These are phyloP conservation scores for Mayamaea pseudoterrestris DNA, from an alignment of 108 stramenopile genomes.

Conservation along the genomic window DNA sequence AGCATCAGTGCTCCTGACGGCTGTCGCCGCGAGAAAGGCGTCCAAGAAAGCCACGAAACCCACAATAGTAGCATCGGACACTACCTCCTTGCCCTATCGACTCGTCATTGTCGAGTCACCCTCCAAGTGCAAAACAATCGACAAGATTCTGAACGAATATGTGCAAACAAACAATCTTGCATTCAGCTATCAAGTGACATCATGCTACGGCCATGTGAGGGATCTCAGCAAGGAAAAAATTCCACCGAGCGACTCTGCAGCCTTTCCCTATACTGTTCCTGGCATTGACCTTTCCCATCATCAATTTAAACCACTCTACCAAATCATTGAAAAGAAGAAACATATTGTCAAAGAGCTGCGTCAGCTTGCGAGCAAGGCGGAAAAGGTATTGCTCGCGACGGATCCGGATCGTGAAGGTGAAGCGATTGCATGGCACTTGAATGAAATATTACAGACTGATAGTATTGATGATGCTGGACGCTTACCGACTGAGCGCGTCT, in stretches of 20 bases:
- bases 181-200: conserved; percentile 28
- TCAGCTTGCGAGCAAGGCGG: conserved; percentile 8
- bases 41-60: too few relatives aligned
- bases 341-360: conserved; percentile 17
- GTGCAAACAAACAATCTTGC: conserved; percentile 22
- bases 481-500: conserved; percentile 24
- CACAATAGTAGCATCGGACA: too few relatives aligned
- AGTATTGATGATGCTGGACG: too few relatives aligned
- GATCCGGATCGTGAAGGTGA: conserved; percentile 87
- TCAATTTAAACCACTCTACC: conserved; percentile 45
- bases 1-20: too few relatives aligned
- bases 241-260: not conserved
- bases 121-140: conserved; percentile 42
- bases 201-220: conserved; percentile 36
- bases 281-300: conserved; percentile 45
- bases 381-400: conserved; percentile 57
- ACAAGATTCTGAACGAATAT: conserved; percentile 27
- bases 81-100: conserved; percentile 28
- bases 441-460: conserved; percentile 18
- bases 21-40: too few relatives aligned
- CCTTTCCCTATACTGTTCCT: conserved; percentile 12
- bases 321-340: conserved; percentile 29
- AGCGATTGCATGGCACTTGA: conserved; percentile 81
- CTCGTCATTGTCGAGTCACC: conserved; percentile 48
- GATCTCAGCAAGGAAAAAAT: conserved; percentile 20